These are phyloP conservation scores for Hericium coralloides DNA, from an alignment of 768 basidiomycete species.

Conservation along the genomic window DNA sequence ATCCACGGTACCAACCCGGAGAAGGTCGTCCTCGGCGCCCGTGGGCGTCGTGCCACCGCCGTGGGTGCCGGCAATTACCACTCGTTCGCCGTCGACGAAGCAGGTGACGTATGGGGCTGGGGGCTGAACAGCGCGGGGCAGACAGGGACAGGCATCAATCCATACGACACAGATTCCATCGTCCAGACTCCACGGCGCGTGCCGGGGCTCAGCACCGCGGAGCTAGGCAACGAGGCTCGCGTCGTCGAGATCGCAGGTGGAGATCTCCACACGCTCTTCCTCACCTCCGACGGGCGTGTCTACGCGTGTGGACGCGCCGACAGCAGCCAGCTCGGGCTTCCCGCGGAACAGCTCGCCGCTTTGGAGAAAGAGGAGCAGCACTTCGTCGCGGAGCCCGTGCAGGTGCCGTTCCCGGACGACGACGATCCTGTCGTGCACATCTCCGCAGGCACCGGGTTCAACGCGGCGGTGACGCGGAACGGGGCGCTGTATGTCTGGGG, in stretches of 20 bases:
- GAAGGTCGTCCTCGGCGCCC: conserved; percentile 65
- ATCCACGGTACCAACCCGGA: conserved; percentile 87
- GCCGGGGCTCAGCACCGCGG: conserved; percentile 49
- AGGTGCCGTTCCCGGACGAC: conserved; percentile 51
- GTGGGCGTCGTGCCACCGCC: conserved; percentile 52
- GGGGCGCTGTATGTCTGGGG: conserved; percentile 75
- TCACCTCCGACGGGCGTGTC: conserved; percentile 75
- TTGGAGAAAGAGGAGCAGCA: conserved; percentile 34
- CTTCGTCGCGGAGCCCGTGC: conserved; percentile 57
- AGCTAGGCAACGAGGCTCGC: conserved; percentile 43
- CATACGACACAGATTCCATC: conserved; percentile 38
- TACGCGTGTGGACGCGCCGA: conserved; percentile 84
- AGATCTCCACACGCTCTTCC: conserved; percentile 85
- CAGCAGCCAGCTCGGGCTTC: conserved; percentile 73
- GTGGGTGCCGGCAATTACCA: conserved; percentile 81
- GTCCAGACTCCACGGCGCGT: conserved; percentile 60
- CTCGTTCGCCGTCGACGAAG: conserved; percentile 84
- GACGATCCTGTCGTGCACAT: conserved; percentile 59
- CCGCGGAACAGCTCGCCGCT: conserved; percentile 60
- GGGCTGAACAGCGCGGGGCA: conserved; percentile 91
- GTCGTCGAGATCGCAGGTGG: conserved; percentile 75
- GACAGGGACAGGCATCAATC: conserved; percentile 49
- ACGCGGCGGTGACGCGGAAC: conserved; percentile 55
- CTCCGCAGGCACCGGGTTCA: conserved; percentile 64
- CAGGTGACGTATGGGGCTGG: conserved; percentile 88